Evolutionary conservation across 1,139 yeast species (phyloP).

Genomic region (Eremothecium cymbalariae): DNA sequence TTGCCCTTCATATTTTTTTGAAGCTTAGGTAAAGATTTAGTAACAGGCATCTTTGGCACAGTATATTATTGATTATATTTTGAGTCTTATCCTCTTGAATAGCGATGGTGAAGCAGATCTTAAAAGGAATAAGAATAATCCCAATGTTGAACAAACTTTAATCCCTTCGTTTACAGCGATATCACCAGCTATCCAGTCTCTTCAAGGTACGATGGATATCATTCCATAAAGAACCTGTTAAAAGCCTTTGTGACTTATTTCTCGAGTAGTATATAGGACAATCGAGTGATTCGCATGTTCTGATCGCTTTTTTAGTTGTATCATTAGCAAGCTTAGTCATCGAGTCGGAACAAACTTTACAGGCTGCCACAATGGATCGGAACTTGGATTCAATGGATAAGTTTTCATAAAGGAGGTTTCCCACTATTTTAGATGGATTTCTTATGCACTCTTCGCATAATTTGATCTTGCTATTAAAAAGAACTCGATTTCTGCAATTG

Average conservation of each 20-base stretch:
- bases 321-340: constrained; percentile 21
- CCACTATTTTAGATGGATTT: constrained; percentile 23
- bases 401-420: constrained; percentile 18
- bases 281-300: constrained; percentile 33
- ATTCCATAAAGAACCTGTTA: constrained; percentile 5
- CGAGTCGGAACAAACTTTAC: constrained; percentile 29
- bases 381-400: constrained; percentile 18
- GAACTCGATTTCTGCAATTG: constrained; percentile 16
- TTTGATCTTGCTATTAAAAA: constrained; percentile 16
- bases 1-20: constrained; percentile 53
- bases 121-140: background rate
- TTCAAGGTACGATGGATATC: constrained; percentile 8
- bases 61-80: background rate
- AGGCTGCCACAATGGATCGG: constrained; percentile 21
- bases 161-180: too few relatives aligned
- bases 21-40: constrained; percentile 66
- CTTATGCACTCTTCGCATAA: constrained; percentile 35
- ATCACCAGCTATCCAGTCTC: constrained; percentile 11
- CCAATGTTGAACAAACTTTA: too few relatives aligned
- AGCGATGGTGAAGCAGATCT: background rate
- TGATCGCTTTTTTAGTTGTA: constrained; percentile 16
- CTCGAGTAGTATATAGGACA: constrained; percentile 35
- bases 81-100: background rate
- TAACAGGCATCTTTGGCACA: constrained; percentile 56
- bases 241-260: constrained; percentile 23